Evolutionary conservation across 1,284 basidiomycete species (phyloP).

Genomic region (Wallemia ichthyophaga): DNA sequence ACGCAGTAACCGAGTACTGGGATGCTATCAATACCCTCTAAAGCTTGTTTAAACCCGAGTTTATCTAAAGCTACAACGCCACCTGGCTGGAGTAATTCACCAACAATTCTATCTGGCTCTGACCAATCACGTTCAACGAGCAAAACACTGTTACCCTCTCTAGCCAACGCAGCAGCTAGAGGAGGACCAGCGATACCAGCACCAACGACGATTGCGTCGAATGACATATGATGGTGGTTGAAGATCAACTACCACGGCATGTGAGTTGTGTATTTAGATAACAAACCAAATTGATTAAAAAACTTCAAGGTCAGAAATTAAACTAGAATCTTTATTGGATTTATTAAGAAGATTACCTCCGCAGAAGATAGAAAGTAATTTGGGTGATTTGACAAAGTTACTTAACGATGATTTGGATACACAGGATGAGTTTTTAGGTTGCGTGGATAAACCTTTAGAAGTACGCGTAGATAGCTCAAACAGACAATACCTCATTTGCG

Average conservation of each 20-base stretch:
- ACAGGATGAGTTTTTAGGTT: slow-evolving; percentile 76
- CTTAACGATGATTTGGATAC: slow-evolving; percentile 53
- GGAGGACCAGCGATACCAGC: slow-evolving; percentile 55
- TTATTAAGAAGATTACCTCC: slow-evolving; percentile 84
- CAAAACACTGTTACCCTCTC: slow-evolving; percentile 25
- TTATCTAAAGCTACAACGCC: slow-evolving; percentile 46
- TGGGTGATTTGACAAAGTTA: slow-evolving; percentile 36
- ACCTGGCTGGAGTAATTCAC: slow-evolving; percentile 33
- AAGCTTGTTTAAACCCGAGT: slow-evolving; percentile 40
- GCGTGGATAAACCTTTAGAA: slow-evolving; percentile 79
- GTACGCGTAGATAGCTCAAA: slow-evolving; percentile 44
- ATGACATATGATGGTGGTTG: no score
- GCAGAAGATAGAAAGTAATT: slow-evolving; percentile 62
- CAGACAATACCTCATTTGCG: slow-evolving; percentile 73
- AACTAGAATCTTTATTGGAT: slow-evolving; percentile 63
- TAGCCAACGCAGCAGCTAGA: slow-evolving; percentile 22
- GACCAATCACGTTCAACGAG: slow-evolving; percentile 62
- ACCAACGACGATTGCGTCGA: slow-evolving; percentile 40
- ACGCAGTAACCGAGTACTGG: slow-evolving; percentile 69
- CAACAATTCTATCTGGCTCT: slow-evolving; percentile 16
- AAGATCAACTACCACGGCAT: no score
- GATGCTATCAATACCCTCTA: slow-evolving; percentile 67
- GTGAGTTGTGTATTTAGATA: not conserved
- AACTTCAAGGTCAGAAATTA: not conserved
- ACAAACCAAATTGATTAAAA: no score